These are phyloP conservation scores for Sporormia fimetaria DNA, from an alignment of 495 filamentous ascomycete species.

Conservation along the genomic window DNA sequence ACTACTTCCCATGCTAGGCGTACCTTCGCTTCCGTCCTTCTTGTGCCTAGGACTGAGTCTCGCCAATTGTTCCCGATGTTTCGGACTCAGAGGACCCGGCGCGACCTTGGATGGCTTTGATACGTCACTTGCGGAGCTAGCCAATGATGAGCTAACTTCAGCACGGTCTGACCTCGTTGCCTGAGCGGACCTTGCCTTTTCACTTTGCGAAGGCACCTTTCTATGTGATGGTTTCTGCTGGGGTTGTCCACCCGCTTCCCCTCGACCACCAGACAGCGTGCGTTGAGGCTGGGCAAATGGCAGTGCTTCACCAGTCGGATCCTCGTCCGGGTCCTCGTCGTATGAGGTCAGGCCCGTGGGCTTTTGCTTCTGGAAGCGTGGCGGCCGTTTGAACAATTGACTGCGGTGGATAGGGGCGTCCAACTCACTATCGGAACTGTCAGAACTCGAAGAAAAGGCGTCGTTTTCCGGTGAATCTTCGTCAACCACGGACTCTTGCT, in stretches of 20 bases:
- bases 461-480: background rate
- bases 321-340: slow-evolving; percentile 44
- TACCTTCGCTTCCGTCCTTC: slow-evolving; percentile 56
- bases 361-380: slow-evolving; percentile 31
- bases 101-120: slow-evolving; percentile 22
- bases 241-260: too few relatives aligned
- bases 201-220: background rate
- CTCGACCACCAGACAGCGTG: too few relatives aligned
- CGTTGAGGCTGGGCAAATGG: slow-evolving; percentile 44
- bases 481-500: background rate
- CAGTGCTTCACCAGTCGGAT: slow-evolving; percentile 52
- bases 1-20: slow-evolving; percentile 94
- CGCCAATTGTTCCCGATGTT: slow-evolving; percentile 45
- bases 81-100: slow-evolving; percentile 38
- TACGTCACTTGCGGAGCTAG: slow-evolving; percentile 25
- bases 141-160: slow-evolving; percentile 12
- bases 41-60: slow-evolving; percentile 42
- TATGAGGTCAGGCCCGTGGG: slow-evolving; percentile 22
- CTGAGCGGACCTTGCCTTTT: slow-evolving; percentile 3
- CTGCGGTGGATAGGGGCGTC: slow-evolving; percentile 13
- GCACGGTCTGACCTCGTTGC: background rate
- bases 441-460: slow-evolving; percentile 37
- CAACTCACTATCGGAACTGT: slow-evolving; percentile 28
- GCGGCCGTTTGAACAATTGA: slow-evolving; percentile 24
- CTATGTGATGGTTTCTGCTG: background rate